Percentiles rank a stretch among this genome's conserved stretches.
phyloP scores from a whole-genome alignment of 495 filamentous ascomycete species.

The Podospora sp. region DNA sequence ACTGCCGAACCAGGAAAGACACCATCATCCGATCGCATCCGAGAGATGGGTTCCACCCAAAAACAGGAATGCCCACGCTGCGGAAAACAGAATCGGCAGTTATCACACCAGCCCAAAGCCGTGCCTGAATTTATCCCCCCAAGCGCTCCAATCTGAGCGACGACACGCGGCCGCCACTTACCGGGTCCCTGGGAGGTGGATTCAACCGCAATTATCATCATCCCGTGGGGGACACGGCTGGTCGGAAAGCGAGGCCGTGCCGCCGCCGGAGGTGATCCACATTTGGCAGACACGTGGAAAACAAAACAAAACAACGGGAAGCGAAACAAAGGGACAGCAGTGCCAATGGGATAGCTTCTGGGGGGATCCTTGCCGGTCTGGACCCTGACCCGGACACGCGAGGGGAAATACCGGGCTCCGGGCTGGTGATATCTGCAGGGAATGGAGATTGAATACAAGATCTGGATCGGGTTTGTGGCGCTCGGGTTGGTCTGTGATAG shows the following conservation, averaged over 20 bases:
- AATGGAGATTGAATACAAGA: no score
- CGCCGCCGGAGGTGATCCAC: not conserved
- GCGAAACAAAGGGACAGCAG: not conserved
- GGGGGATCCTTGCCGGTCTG: no score
- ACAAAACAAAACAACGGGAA: not conserved
- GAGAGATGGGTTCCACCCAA: no score
- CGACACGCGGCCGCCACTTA: not conserved
- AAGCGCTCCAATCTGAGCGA: not conserved
- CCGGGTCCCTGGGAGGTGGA: not conserved
- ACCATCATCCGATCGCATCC: not conserved
- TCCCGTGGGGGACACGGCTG: not conserved
- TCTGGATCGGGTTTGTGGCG: no score
- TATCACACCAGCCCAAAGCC: not conserved
- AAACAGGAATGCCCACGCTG: not conserved
- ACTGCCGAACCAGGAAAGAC: not conserved
- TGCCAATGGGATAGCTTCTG: no score
- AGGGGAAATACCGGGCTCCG: no score
- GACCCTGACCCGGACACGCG: no score
- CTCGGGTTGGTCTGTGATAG: no score
- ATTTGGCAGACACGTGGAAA: not conserved
- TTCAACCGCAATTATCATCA: not conserved
- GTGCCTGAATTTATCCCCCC: not conserved
- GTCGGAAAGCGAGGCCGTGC: not conserved
- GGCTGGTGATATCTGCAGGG: no score
- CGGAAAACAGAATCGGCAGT: not conserved